Evolutionary conservation across 2,329 filamentous ascomycete species (phyloP), one percentile per base, ranked within the genome.

Genomic region (Xylariaceae sp.): DNA sequence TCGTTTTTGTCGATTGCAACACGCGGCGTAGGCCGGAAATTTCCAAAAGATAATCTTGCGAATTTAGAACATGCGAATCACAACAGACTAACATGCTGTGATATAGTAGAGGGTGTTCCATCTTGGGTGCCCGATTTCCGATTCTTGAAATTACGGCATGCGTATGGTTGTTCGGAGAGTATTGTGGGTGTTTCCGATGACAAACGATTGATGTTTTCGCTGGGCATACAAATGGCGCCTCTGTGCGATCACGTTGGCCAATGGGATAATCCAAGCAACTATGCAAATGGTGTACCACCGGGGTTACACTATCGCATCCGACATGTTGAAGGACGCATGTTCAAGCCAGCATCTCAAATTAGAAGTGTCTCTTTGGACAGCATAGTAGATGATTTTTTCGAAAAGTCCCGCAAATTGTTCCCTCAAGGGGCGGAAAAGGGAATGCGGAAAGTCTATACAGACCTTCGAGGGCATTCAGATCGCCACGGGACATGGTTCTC

Each of bases 91-190:
- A n/a, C n/a, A n/a, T n/a, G n/a, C n/a, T n/a, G n/a, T 1, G 41
- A 34, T 14, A 2, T 48, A 5, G 47, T 58, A 5, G 48, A 40
- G 17, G 38, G 45, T 3, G 55, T 58, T 3, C 61, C 60, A 5
- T 62, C 59, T 4, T 63, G 60, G 60, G 58, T 62, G 31, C 48
- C 59, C 7, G 61, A 60, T 31, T 62, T 62, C 17, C 59, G 59
- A 3, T 17, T 45, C 22, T 28, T 51, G 2, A 34, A 28, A 17
- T 11, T n/a, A 16, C 36, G n/a, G n/a, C n/a, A n/a, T n/a, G n/a
- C n/a, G n/a, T n/a, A n/a, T n/a, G n/a, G n/a, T n/a, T n/a, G n/a
- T n/a, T n/a, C n/a, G n/a, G n/a, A n/a, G n/a, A n/a, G n/a, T n/a
- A n/a, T n/a, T n/a, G 18, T 56, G 9, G 18, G 13, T 1, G 13